Base-by-base conservation (phyloP, 2,329 filamentous ascomycete genomes). In the Claviceps sp. region DNA sequence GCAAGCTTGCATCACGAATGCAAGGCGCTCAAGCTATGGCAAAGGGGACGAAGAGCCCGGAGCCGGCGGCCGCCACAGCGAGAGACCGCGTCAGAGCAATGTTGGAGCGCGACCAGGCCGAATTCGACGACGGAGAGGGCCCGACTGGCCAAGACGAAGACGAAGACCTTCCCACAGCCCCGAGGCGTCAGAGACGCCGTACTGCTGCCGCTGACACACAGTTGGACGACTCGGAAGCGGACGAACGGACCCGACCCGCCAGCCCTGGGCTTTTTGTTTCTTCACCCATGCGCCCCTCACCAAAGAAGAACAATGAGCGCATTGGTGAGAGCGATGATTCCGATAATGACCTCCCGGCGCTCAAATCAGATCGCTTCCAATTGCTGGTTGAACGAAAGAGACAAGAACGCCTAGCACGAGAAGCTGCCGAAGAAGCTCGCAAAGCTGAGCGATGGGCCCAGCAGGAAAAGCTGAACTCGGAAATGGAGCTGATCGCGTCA, bases 371-470 rank as follows among this genome's bases (percentile, higher is more conserved):
- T 42, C 79, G 84, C 5, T 83, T 95, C 60, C 73, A 81, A 55
- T 85, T 84, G 7, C 77, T 94, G 0, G 77, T 93, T 11, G 81
- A 81, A 46, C 78, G 81, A 59, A 93, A 91, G 62, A 79, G 82
- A 48, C 76, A 82, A 55, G 84, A 93, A 62, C 77, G 84, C 7
- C 70, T 82, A 38, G 84, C 79, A 4, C 80, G 75, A 49, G 84
- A 93, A 60, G 79, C 77, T 20, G 75, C 76, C 55, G 72, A 77
- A 54, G 74, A 73, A 50, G 71, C 68, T 37, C 72, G 74, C 56
- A 68, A 67, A 20, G 68, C 70, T 20, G 76, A 75, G 55, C 70
- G 69, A 43, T 57, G 61, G 8, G 68, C 65, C 11, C 63, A 59
- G 24, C 66, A 68, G 49, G 63, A 65, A 51, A 64, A 66, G 47